Evolutionary conservation across 208 protist genomes (phyloP), one percentile per base, ranked within the genome.

Genomic region (Trypanosoma boissoni): DNA sequence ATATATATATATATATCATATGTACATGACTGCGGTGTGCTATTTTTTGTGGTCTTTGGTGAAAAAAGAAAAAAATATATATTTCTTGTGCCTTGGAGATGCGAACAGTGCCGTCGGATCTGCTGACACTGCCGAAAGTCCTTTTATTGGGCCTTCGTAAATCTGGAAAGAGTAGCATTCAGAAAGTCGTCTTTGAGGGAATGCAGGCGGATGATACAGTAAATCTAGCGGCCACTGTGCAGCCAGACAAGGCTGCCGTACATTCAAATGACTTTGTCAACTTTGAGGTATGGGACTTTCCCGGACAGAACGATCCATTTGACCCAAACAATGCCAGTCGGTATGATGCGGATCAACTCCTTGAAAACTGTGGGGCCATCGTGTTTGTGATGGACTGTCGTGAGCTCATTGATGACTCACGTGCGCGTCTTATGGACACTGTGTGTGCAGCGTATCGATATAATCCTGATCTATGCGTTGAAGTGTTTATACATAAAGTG

Each of bases 211-310:
- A 95, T 60, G 80, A 95, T 51, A 86, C 83, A 0, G 75, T 78
- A 16, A 86, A 83, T 54, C 71, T 95, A 21, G 72, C 83, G 16
- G 91, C 88, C 10, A 95, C 88, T 0, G 85, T 95, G 43, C 78
- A 88, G 42, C 75, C 88, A 1, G 81, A 86, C 27, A 91, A 84
- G 66, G 85, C 60, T 45, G 79, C 69, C 1, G 80, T 95, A 46
- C 80, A 81, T 61, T 83, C 77, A 23, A 92, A 92, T 34, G 85
- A 91, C 56, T 92, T 95, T 76, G 78, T 95, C 14, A 92, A 86
- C 46, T 95, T 95, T 53, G 85, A 95, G 52, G 86, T 95, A 39
- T 95, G 88, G 86, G 88, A 95, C 72, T 92, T 95, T 56, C 88
- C 88, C 0, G 88, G 88, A 0, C 88, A 95, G 57, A 90, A 74